Base-by-base conservation (phyloP, 2,329 filamentous ascomycete species). In the Neopestalotiopsis rosae region DNA sequence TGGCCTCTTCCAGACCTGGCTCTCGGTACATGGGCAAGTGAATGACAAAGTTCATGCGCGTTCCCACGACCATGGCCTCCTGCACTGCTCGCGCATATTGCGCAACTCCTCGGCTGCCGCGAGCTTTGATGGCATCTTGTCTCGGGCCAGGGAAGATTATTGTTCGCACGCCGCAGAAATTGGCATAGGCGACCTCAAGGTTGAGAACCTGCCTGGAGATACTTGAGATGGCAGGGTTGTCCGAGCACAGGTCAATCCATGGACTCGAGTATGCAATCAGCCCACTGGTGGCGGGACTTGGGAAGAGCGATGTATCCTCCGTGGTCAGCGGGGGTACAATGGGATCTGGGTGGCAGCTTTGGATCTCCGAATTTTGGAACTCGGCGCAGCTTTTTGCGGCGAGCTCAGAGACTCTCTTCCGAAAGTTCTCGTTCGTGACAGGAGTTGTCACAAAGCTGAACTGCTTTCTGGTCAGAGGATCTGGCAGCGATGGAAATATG, bases 161-260 rank as follows among this genome's bases (percentile, higher is more conserved):
- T 80, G 92, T 97, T 68, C 91, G 90, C 62, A 96, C 88, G 45
- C 97, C 97, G 76, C 94, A 98, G 81, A 98, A 99, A 71, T 94
- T 95, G 72, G 97, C 96, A 81, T 98, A 99, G 63, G 94, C 93
- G 62, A 98, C 88, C 79, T 99, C 96, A 52, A 97, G 87, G 78
- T 94, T 94, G 71, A 99, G 85, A 6, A 97, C 92, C 81, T 98
- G 95, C 59, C 93, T 90, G 45, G 95, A 98, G 69, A 98, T 87
- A 78, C 93, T 93, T 7, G 94, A 90, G 71, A 98, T 91, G 71
- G 95, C 81, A 6, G 94, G 93, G 79, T 98, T 92, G 1, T 90
- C 83, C 2, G 95, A 97, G 75, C 91, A 92, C 13, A 98, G 83
- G 77, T 98, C 95, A 73, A 97, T 95, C 95, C 95, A 98, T 5